A percentile compares a stretch with the other conserved stretches of the same genome.
phyloP scores from a whole-genome alignment of 345 rosid genomes.

The Salix viminalis region DNA sequence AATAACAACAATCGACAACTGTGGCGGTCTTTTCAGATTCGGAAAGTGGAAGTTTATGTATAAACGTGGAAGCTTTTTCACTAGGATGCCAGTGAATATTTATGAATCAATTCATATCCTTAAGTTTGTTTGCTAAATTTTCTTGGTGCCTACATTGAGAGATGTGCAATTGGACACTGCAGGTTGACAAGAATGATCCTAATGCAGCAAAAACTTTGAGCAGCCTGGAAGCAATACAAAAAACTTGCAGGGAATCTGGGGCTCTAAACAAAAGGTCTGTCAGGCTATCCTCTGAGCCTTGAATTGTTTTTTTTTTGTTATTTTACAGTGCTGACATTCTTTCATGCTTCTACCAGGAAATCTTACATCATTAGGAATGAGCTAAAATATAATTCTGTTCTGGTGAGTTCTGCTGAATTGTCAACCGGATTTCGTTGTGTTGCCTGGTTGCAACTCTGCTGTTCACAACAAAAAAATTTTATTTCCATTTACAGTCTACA shows the following conservation, averaged over 20 bases:
- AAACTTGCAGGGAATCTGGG: slow-evolving; percentile 61
- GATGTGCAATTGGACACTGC: slow-evolving; percentile 3
- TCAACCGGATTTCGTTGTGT: not conserved
- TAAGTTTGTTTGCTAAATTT: not conserved
- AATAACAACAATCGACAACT: not conserved
- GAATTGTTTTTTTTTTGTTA: not conserved
- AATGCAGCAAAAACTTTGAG: slow-evolving; percentile 55
- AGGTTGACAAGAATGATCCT: slow-evolving; percentile 76
- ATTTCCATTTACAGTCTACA: not conserved
- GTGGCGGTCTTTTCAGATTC: not conserved
- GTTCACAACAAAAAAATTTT: not conserved
- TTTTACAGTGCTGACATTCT: not conserved
- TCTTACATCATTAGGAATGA: slow-evolving; percentile 35
- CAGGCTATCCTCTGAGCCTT: not conserved
- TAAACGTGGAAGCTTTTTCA: not conserved
- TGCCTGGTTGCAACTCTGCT: not conserved
- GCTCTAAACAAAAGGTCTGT: slow-evolving; percentile 49
- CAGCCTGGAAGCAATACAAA: slow-evolving; percentile 59
- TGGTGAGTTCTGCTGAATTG: slow-evolving; percentile 23
- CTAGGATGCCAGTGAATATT: not conserved
- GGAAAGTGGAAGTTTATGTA: not conserved
- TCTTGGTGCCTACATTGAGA: not conserved
- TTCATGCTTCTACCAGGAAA: slow-evolving; percentile 40
- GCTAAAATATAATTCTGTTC: slow-evolving; percentile 17
- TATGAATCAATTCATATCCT: not conserved